Conservation (phyloP, 129 eudicot genomes). For the Logfia minima region DNA sequence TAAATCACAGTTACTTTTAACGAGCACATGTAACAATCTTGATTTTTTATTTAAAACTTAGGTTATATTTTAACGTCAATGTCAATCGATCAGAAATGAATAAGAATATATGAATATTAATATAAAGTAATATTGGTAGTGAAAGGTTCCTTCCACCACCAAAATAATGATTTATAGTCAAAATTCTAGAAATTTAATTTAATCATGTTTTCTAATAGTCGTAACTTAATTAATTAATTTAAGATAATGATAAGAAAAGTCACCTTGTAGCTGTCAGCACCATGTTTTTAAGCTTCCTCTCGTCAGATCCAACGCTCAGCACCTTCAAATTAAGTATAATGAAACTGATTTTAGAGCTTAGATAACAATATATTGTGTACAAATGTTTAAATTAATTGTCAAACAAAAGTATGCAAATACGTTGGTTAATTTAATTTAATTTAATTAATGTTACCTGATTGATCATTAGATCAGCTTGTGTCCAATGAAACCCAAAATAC, state of each 20-base stretch:
- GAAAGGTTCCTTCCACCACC: too few species aligned
- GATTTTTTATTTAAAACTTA: too few species aligned
- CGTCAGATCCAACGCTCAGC: slow-evolving; percentile 57
- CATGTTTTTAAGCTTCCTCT: slow-evolving; percentile 60
- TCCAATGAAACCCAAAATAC: slow-evolving; percentile 82
- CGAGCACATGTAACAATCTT: not conserved
- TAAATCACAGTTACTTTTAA: too few species aligned
- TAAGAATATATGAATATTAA: too few species aligned
- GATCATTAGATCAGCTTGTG: slow-evolving; percentile 53
- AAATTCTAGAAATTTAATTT: too few species aligned
- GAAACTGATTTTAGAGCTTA: not conserved
- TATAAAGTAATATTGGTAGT: too few species aligned
- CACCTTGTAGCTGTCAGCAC: slow-evolving; percentile 83
- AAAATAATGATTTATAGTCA: too few species aligned
- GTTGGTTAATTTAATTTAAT: not conserved
- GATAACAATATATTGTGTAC: not conserved
- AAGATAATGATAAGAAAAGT: not conserved
- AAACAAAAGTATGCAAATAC: too few species aligned
- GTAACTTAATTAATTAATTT: not conserved
- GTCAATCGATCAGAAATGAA: too few species aligned
- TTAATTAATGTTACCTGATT: slow-evolving; percentile 41
- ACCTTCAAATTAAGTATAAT: slow-evolving; percentile 37
- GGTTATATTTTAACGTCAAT: too few species aligned
- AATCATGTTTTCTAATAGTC: too few species aligned
- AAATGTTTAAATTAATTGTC: too few species aligned